Conservation (phyloP, 257 asterid species). For the Ajuga chamaepitys region DNA sequence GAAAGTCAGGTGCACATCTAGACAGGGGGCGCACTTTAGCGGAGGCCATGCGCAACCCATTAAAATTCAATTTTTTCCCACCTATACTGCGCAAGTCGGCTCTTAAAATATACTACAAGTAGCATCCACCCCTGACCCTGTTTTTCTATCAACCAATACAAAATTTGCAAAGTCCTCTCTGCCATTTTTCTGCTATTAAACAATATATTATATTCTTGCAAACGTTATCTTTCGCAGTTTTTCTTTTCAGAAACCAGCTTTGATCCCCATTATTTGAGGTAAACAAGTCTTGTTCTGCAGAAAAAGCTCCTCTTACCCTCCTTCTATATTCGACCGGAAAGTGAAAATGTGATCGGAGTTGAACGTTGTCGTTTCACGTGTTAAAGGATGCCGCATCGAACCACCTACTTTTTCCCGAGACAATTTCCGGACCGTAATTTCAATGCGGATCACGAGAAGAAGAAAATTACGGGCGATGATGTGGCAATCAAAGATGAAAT, state of each 20-base stretch:
- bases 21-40: slow-evolving; percentile 21
- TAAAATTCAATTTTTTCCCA: slow-evolving; percentile 13
- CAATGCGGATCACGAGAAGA: slow-evolving; percentile 70
- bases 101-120: slow-evolving; percentile 23
- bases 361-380: slow-evolving; percentile 31
- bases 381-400: slow-evolving; percentile 82
- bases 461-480: slow-evolving; percentile 17
- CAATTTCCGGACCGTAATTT: slow-evolving; percentile 69
- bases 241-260: neutral
- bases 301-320: too few relatives aligned
- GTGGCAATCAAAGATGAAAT: slow-evolving; percentile 10
- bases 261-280: neutral
- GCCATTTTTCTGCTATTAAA: neutral
- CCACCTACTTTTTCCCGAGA: slow-evolving; percentile 84
- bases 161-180: neutral
- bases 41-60: neutral
- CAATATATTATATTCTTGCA: neutral
- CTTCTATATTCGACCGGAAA: neutral
- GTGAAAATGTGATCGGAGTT: too few relatives aligned
- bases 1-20: slow-evolving; percentile 15
- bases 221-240: neutral
- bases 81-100: slow-evolving; percentile 20
- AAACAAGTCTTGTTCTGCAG: too few relatives aligned
- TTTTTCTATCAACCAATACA: slow-evolving; percentile 10
- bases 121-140: neutral